Evolutionary conservation across 768 basidiomycete genomes (phyloP).

Genomic region (Termitomyces sp.): DNA sequence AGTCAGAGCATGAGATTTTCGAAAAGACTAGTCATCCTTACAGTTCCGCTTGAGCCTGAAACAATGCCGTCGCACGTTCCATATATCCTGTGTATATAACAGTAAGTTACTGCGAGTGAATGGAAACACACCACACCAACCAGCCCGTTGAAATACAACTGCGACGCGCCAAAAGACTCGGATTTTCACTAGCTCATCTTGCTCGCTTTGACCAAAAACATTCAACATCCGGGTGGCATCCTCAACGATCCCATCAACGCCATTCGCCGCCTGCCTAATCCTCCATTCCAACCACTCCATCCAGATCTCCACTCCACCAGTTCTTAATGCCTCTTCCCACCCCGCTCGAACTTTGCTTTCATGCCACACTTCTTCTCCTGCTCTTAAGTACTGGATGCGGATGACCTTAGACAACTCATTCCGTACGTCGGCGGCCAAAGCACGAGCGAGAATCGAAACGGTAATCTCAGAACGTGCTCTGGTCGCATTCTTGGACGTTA

Average conservation of each 20-base stretch:
- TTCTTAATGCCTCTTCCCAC: conserved; percentile 63
- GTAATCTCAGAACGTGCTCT: conserved; percentile 69
- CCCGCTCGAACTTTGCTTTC: conserved; percentile 47
- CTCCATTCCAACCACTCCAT: conserved; percentile 81
- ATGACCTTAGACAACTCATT: conserved; percentile 46
- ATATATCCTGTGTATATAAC: conserved; percentile 46
- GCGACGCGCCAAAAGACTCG: conserved; percentile 70
- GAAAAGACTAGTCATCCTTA: conserved; percentile 26
- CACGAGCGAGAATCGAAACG: conserved; percentile 59
- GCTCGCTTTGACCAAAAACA: conserved; percentile 32
- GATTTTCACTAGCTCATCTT: conserved; percentile 48
- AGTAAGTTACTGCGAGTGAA: conserved; percentile 7
- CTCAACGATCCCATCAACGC: conserved; percentile 47
- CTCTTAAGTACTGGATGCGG: conserved; percentile 58
- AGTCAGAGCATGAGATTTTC: neutral
- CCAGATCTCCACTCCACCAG: conserved; percentile 55
- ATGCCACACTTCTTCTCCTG: conserved; percentile 71
- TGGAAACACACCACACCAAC: conserved; percentile 26
- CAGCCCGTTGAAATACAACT: conserved; percentile 58
- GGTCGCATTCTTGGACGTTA: conserved; percentile 60
- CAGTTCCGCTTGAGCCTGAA: conserved; percentile 84
- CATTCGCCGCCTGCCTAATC: conserved; percentile 39
- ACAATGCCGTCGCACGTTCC: conserved; percentile 71
- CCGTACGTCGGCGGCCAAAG: conserved; percentile 47
- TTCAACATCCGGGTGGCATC: conserved; percentile 44